Conservation (phyloP, 495 filamentous ascomycete species). For the Podospora anserina region DNA sequence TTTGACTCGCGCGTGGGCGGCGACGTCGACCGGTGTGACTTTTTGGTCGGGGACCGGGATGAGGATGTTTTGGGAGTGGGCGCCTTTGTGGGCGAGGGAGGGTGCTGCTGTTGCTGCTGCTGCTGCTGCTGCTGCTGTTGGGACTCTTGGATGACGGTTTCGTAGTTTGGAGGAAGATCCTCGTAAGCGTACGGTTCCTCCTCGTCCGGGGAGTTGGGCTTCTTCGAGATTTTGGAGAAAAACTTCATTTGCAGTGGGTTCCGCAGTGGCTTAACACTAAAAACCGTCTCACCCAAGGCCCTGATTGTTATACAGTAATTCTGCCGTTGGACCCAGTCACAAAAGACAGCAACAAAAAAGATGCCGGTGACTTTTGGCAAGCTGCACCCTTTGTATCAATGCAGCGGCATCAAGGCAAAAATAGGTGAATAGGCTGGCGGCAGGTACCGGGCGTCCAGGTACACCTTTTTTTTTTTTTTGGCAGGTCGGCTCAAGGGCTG, state of each 20-base stretch:
- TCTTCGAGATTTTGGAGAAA: constrained; percentile 54
- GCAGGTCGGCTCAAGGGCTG: constrained; percentile 9
- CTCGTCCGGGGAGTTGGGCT: constrained; percentile 45
- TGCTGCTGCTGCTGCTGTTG: constrained; percentile 17
- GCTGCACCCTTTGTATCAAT: constrained; percentile 24
- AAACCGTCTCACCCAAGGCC: constrained; percentile 19
- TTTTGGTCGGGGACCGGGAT: constrained; percentile 37
- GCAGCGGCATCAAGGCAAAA: constrained; percentile 32
- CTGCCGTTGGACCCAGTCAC: background rate
- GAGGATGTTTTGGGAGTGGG: constrained; percentile 22
- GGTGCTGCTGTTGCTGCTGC: constrained; percentile 17
- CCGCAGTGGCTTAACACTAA: constrained; percentile 18
- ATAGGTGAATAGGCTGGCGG: constrained; percentile 16
- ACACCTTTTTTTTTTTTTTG: constrained; percentile 15
- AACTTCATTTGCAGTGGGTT: constrained; percentile 50
- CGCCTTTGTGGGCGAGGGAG: constrained; percentile 24
- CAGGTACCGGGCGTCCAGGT: constrained; percentile 26
- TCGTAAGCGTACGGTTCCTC: constrained; percentile 32
- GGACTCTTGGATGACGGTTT: constrained; percentile 13
- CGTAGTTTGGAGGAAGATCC: constrained; percentile 24
- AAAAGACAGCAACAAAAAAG: constrained; percentile 9
- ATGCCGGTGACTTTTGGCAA: background rate
- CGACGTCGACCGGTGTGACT: constrained; percentile 26
- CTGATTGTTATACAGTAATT: constrained; percentile 21
- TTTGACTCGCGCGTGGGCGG: constrained; percentile 29